These are phyloP conservation scores for Leccinum boreale DNA, from an alignment of 768 basidiomycete genomes.

Conservation along the genomic window DNA sequence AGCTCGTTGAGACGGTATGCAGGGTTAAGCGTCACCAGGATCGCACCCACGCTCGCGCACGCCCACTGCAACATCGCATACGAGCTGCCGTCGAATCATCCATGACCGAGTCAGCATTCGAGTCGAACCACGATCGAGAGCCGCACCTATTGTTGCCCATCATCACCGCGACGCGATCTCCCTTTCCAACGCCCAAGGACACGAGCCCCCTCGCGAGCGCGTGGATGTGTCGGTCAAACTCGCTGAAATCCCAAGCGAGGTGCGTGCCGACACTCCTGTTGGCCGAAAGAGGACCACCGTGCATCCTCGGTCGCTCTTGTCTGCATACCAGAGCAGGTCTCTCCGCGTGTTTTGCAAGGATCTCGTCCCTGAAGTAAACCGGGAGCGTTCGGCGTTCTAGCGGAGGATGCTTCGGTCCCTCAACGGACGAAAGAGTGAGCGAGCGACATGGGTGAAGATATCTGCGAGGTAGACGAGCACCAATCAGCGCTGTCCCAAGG, in stretches of 20 bases:
- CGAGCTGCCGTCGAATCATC: constrained; percentile 41
- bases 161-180: constrained; percentile 74
- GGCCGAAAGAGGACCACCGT: constrained; percentile 57
- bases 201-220: constrained; percentile 71
- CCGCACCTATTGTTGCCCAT: constrained; percentile 84
- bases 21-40: constrained; percentile 80
- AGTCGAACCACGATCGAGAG: not conserved
- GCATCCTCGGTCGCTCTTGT: constrained; percentile 52
- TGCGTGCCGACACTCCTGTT: constrained; percentile 49
- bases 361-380: constrained; percentile 56
- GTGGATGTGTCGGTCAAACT: constrained; percentile 63
- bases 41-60: constrained; percentile 79
- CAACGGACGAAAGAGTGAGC: constrained; percentile 50
- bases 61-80: constrained; percentile 87
- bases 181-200: constrained; percentile 64
- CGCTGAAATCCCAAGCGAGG: constrained; percentile 71
- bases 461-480: constrained; percentile 2
- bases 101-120: not conserved
- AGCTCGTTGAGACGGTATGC: constrained; percentile 73
- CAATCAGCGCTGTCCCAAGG: not conserved
- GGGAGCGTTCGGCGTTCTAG: constrained; percentile 55
- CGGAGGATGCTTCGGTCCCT: constrained; percentile 55
- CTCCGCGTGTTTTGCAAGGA: constrained; percentile 46
- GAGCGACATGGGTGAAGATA: constrained; percentile 15
- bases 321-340: constrained; percentile 65